Base-by-base conservation (phyloP, 2,329 filamentous ascomycete genomes). In the Aspergillus versicolor region DNA sequence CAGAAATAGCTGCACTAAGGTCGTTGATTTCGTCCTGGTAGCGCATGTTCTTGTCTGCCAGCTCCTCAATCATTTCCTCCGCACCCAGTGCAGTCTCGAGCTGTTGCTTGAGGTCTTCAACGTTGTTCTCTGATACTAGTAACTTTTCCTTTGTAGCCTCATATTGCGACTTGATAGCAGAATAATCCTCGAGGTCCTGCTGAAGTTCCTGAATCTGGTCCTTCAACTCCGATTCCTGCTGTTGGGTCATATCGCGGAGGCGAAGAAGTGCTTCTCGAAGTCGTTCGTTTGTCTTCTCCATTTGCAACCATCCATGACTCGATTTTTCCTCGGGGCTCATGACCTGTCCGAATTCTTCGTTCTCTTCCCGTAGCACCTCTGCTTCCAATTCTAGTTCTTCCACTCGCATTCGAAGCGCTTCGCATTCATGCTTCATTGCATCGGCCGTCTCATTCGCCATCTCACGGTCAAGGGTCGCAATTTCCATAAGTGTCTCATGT, bases 401-500 rank as follows among this genome's bases (percentile, higher is more conserved):
- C 1, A 86, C 77, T 68, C 88, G 91, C 57, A 84, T 78, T 67
- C 91, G 90, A 52, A 96, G 73, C 2, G 85, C 82, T 38, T 96
- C 90, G 22, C 95, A 78, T 69, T 99, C 92, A 1, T 84, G 82
- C 71, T 92, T 94, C 50, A 89, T 80, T 17, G 88, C 86, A 64
- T 97, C 94, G 0, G 90, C 88, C 43, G 87, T 91, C 74, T 97
- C 93, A 73, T 99, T 92, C 0, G 94, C 94, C 90, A 97, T 96
- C 73, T 99, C 93, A 44, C 91, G 86, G 70, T 99, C 94, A 24
- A 99, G 79, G 0, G 90, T 88, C 6, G 92, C 91, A 74, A 94
- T 84, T 75, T 99, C 94, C 68, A 97, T 77, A 6, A 89, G 85
- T 3, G 88, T 84, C 30, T 97, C 94, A 72, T 95, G 88, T 63